Evolutionary conservation across 495 filamentous ascomycete species (phyloP).

Genomic region (Xylaria sp.): DNA sequence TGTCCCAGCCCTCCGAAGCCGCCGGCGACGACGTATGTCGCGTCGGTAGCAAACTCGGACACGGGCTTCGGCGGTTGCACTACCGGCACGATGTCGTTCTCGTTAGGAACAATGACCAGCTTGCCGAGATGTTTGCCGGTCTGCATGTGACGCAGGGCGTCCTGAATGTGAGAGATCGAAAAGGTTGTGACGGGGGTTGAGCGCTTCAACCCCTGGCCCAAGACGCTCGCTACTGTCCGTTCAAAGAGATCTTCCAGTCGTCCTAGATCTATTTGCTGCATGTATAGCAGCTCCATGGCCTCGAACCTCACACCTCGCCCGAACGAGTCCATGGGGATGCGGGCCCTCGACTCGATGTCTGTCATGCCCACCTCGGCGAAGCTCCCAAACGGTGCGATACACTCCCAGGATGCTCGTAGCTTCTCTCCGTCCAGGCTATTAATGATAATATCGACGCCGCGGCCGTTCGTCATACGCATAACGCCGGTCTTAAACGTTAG

Average conservation of each 20-base stretch:
- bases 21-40: constrained; percentile 45
- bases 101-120: constrained; percentile 17
- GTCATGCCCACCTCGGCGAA: neutral
- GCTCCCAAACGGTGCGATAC: constrained; percentile 36
- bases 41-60: neutral
- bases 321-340: constrained; percentile 41
- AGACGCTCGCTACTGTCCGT: neutral
- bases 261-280: constrained; percentile 4
- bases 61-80: neutral
- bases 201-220: neutral
- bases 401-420: constrained; percentile 51
- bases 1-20: constrained; percentile 49
- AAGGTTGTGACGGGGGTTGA: neutral
- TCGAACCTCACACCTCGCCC: constrained; percentile 19
- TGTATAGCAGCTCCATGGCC: constrained; percentile 13
- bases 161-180: neutral
- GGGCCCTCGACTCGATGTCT: constrained; percentile 30
- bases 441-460: constrained; percentile 55
- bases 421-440: constrained; percentile 56
- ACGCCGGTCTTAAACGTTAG: constrained; percentile 45
- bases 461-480: constrained; percentile 43
- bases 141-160: constrained; percentile 31
- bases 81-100: neutral
- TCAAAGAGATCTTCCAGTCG: constrained; percentile 7
- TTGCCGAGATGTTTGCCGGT: constrained; percentile 12